phyloP scores from a whole-genome alignment of 495 filamentous ascomycete species.

The Stereocaulon alpinum region DNA sequence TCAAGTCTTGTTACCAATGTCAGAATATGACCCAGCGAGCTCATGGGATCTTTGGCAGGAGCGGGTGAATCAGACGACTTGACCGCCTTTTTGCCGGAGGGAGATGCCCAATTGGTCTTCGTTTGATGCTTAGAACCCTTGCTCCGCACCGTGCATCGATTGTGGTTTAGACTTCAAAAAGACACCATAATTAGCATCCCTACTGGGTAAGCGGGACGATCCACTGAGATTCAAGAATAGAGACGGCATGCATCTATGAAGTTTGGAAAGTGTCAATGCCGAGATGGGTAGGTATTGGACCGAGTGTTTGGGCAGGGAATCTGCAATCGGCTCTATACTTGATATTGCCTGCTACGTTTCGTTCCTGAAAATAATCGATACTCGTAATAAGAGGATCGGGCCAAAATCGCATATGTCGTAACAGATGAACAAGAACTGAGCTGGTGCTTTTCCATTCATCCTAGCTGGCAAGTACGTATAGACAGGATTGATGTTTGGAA shows the following conservation, averaged over 20 bases:
- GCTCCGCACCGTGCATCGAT: neutral
- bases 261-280: neutral
- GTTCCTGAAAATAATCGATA: neutral
- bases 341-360: neutral
- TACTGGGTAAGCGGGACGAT: neutral
- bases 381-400: neutral
- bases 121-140: neutral
- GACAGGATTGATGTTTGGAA: neutral
- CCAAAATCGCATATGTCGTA: neutral
- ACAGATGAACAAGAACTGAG: neutral
- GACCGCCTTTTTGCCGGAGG: neutral
- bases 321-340: neutral
- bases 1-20: neutral
- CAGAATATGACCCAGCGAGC: neutral
- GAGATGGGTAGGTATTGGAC: neutral
- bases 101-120: neutral
- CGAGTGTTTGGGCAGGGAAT: too few relatives aligned
- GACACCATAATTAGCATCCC: neutral
- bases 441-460: neutral
- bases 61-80: neutral
- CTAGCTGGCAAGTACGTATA: neutral
- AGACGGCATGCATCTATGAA: neutral
- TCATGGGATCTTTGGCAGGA: neutral
- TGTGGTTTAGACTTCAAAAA: neutral
- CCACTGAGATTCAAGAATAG: neutral